Percentiles rank a stretch among this genome's conserved stretches.
Evolutionary conservation across 169 alveolate species (phyloP).

Genomic region (Pseudocohnilembus persalinus): DNA sequence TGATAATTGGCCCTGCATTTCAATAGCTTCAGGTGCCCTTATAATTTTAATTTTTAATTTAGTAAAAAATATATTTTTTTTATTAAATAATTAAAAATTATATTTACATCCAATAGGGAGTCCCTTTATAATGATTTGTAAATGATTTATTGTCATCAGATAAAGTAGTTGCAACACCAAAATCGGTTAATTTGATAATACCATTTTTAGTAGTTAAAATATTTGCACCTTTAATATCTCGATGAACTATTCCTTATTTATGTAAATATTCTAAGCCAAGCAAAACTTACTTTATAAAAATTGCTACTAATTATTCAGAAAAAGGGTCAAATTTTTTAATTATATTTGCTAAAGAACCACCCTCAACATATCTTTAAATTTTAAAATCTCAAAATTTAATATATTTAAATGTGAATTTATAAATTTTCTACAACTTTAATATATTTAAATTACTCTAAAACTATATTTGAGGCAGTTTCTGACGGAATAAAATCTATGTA

Average conservation of each 20-base stretch:
- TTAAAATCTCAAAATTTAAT: not conserved
- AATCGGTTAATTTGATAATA: constrained; percentile 74
- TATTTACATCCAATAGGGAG: constrained; percentile 79
- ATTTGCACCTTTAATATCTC: constrained; percentile 85
- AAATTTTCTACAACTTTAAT: too few relatives aligned
- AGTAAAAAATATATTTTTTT: constrained; percentile 21
- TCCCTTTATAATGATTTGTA: constrained; percentile 58
- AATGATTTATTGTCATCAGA: constrained; percentile 50
- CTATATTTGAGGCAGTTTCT: constrained; percentile 53
- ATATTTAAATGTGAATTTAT: too few relatives aligned
- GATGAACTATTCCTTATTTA: constrained; percentile 69
- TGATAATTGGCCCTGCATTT: constrained; percentile 40
- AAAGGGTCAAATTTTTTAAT: constrained; percentile 55
- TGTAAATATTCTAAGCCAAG: constrained; percentile 76
- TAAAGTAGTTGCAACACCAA: constrained; percentile 74
- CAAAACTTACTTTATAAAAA: constrained; percentile 62
- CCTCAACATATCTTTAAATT: constrained; percentile 57
- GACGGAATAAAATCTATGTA: constrained; percentile 71
- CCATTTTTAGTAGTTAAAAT: constrained; percentile 78
- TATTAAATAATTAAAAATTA: constrained; percentile 62
- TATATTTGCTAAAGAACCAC: constrained; percentile 59
- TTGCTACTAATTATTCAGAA: constrained; percentile 63
- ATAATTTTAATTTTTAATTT: too few relatives aligned
- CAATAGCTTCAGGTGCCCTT: constrained; percentile 49
- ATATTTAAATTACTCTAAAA: constrained; percentile 43